Evolutionary conservation across 2,329 filamentous ascomycete genomes (phyloP).

Genomic region (Davidsoniella australis): DNA sequence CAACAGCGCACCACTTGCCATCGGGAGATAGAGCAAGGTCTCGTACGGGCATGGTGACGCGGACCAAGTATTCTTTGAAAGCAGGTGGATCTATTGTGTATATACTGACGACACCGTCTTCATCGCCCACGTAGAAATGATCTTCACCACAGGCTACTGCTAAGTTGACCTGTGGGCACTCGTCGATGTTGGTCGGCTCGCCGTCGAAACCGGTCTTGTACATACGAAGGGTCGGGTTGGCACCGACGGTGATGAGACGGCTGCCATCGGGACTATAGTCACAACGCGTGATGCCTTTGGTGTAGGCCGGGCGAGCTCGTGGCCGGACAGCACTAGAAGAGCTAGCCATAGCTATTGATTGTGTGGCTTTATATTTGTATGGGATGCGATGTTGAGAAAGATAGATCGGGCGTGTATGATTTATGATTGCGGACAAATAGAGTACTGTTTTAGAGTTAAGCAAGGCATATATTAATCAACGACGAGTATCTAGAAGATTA

Average conservation of each 20-base stretch:
- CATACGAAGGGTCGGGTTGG: slow-evolving; percentile 83
- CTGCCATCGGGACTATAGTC: slow-evolving; percentile 79
- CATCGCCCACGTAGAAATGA: slow-evolving; percentile 76
- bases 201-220: slow-evolving; percentile 85
- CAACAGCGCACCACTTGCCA: slow-evolving; percentile 75
- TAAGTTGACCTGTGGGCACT: slow-evolving; percentile 73
- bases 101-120: slow-evolving; percentile 90
- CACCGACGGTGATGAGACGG: slow-evolving; percentile 77
- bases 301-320: slow-evolving; percentile 55
- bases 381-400: too few species aligned
- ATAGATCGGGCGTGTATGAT: background rate
- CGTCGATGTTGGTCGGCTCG: slow-evolving; percentile 82
- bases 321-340: slow-evolving; percentile 30
- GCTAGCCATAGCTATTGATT: slow-evolving; percentile 12
- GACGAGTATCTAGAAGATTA: too few species aligned
- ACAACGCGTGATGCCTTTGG: slow-evolving; percentile 70
- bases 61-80: slow-evolving; percentile 68
- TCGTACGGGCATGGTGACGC: slow-evolving; percentile 71
- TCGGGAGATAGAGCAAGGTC: slow-evolving; percentile 73
- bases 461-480: too few species aligned
- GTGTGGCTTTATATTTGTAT: background rate
- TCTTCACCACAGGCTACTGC: slow-evolving; percentile 60
- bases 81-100: slow-evolving; percentile 57
- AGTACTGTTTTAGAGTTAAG: too few species aligned
- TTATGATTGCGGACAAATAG: background rate